Conservation (phyloP, 768 basidiomycete species). For the Hygrocybe punicea region DNA sequence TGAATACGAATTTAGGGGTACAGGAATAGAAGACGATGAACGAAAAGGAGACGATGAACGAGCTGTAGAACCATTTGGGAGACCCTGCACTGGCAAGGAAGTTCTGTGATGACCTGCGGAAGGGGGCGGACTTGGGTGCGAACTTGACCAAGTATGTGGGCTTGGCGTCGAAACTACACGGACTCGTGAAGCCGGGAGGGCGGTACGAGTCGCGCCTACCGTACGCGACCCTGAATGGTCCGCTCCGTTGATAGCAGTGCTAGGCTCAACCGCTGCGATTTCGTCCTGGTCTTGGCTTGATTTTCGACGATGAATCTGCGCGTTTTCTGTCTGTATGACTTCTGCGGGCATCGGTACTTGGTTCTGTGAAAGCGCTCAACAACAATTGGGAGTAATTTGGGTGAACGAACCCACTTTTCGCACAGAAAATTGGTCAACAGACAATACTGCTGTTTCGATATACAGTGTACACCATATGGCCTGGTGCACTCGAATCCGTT, state of each 20-base stretch:
- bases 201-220: neutral
- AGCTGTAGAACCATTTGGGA: slow-evolving; percentile 11
- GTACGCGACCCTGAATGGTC: neutral
- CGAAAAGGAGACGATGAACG: slow-evolving; percentile 33
- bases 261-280: slow-evolving; percentile 2
- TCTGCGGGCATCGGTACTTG: neutral
- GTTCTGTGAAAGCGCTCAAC: neutral
- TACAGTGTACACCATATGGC: too few species aligned
- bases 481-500: too few species aligned
- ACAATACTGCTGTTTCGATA: too few species aligned
- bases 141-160: slow-evolving; percentile 8
- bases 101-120: slow-evolving; percentile 26
- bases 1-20: neutral
- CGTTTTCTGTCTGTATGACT: neutral
- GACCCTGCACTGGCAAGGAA: slow-evolving; percentile 11
- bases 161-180: slow-evolving; percentile 22
- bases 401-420: too few species aligned
- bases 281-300: slow-evolving; percentile 44
- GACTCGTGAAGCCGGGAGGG: slow-evolving; percentile 10
- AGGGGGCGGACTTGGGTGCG: slow-evolving; percentile 12
- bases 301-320: slow-evolving; percentile 42
- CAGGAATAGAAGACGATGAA: slow-evolving; percentile 19
- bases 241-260: too few species aligned
- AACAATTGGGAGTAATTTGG: neutral
- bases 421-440: too few species aligned